These are phyloP conservation scores for Paraleonurus japonicus DNA, from an alignment of 257 asterid species.

Conservation along the genomic window DNA sequence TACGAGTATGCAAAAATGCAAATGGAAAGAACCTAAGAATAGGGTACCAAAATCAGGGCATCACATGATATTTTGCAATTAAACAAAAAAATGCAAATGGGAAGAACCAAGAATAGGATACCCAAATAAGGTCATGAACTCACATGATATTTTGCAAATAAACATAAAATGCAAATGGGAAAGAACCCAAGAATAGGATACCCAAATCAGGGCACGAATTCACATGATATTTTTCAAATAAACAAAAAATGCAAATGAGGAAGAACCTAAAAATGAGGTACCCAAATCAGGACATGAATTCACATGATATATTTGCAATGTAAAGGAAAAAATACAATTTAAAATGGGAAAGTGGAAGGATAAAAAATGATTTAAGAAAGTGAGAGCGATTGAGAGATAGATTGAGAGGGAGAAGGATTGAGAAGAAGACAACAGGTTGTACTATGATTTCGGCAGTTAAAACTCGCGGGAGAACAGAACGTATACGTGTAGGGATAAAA, in stretches of 20 bases:
- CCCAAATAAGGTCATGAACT: slow-evolving; percentile 25
- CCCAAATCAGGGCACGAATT: slow-evolving; percentile 24
- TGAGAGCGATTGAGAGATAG: slow-evolving; percentile 20
- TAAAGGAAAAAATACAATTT: not conserved
- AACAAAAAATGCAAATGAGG: slow-evolving; percentile 18
- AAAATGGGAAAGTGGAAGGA: slow-evolving; percentile 21
- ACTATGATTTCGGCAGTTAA: slow-evolving; percentile 63
- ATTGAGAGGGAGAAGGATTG: slow-evolving; percentile 26
- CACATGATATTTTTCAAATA: slow-evolving; percentile 13
- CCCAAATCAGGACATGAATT: slow-evolving; percentile 27
- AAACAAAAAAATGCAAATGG: slow-evolving; percentile 18
- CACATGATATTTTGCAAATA: slow-evolving; percentile 9
- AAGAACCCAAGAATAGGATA: slow-evolving; percentile 39
- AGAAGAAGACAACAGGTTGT: slow-evolving; percentile 36
- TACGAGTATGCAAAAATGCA: slow-evolving; percentile 18
- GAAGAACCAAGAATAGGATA: slow-evolving; percentile 38
- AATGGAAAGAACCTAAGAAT: slow-evolving; percentile 37
- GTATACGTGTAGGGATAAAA: slow-evolving; percentile 21
- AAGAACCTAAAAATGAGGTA: slow-evolving; percentile 39
- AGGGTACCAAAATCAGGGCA: slow-evolving; percentile 31
- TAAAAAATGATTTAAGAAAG: slow-evolving; percentile 3
- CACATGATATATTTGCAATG: no score
- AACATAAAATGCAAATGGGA: slow-evolving; percentile 18
- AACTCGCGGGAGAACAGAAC: slow-evolving; percentile 73
- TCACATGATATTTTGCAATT: slow-evolving; percentile 8